Evolutionary conservation across 768 basidiomycete genomes (phyloP).

Genomic region (Mycena belliarum): DNA sequence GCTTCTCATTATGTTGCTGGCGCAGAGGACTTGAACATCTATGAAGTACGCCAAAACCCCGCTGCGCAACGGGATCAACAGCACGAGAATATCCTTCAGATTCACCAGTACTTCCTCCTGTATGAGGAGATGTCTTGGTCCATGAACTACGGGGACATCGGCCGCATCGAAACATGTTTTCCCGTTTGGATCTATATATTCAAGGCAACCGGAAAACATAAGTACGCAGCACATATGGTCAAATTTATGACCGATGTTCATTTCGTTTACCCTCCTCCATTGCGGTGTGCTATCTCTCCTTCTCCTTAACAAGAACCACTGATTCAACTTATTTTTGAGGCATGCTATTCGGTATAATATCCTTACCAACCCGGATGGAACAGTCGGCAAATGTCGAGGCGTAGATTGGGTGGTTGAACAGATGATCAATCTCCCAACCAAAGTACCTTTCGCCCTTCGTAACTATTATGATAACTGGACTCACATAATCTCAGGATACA

Average conservation of each 20-base stretch:
- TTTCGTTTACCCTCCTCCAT: slow-evolving; percentile 25
- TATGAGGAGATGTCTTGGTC: slow-evolving; percentile 33
- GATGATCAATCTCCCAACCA: slow-evolving; percentile 43
- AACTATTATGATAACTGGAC: no score
- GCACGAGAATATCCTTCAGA: slow-evolving; percentile 28
- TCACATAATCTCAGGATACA: slow-evolving; percentile 27
- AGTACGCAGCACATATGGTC: slow-evolving; percentile 30
- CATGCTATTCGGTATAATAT: slow-evolving; percentile 31
- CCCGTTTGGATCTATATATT: slow-evolving; percentile 25
- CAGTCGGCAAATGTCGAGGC: slow-evolving; percentile 28
- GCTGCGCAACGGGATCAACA: slow-evolving; percentile 23
- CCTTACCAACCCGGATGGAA: slow-evolving; percentile 39
- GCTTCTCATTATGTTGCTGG: slow-evolving; percentile 19
- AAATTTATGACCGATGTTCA: slow-evolving; percentile 30
- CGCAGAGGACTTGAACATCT: neutral
- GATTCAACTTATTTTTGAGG: no score
- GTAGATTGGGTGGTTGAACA: slow-evolving; percentile 45
- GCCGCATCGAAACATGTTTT: slow-evolving; percentile 20
- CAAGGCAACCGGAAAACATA: slow-evolving; percentile 29
- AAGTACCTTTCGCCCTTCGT: slow-evolving; percentile 25
- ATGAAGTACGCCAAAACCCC: neutral
- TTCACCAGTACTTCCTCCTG: slow-evolving; percentile 31
- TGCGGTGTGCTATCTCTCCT: no score
- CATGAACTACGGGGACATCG: slow-evolving; percentile 31
- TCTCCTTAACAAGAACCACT: no score